phyloP scores from a whole-genome alignment of 352 stramenopile genomes.

The Pythium sukuiense region DNA sequence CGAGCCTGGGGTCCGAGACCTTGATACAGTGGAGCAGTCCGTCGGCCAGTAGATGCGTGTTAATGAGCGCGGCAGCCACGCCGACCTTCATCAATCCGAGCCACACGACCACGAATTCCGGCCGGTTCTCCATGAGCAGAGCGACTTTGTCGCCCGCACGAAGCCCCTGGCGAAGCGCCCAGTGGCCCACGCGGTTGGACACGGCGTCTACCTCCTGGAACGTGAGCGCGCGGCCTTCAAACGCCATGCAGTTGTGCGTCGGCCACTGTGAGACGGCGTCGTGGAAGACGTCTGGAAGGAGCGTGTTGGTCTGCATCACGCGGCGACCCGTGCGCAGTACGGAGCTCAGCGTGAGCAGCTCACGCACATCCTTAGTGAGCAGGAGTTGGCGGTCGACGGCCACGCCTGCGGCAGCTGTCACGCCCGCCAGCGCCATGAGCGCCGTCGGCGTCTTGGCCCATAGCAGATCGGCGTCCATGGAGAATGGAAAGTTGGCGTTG shows the following conservation, averaged over 20 bases:
- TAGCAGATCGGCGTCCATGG: not conserved
- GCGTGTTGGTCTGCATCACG: conserved; percentile 33
- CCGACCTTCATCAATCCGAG: conserved; percentile 80
- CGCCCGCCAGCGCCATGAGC: conserved; percentile 35
- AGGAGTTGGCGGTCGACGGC: conserved; percentile 45
- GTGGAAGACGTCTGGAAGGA: conserved; percentile 66
- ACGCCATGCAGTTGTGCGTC: conserved; percentile 63
- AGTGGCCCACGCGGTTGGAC: conserved; percentile 74
- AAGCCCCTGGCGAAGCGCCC: conserved; percentile 50
- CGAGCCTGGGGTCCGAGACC: conserved; percentile 50
- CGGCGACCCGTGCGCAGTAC: conserved; percentile 45
- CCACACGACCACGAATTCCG: conserved; percentile 79
- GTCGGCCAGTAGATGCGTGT: conserved; percentile 69
- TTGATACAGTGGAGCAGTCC: conserved; percentile 75
- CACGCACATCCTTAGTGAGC: conserved; percentile 57
- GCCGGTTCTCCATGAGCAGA: conserved; percentile 83
- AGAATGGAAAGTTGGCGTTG: not conserved
- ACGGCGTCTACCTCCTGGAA: conserved; percentile 62
- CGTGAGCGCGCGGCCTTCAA: conserved; percentile 43
- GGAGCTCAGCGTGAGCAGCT: conserved; percentile 36
- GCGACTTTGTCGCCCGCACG: conserved; percentile 60
- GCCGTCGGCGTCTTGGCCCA: conserved; percentile 7
- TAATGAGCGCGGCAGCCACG: conserved; percentile 84
- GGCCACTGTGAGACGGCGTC: conserved; percentile 53
- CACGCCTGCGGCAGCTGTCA: conserved; percentile 2